Base-by-base conservation (phyloP, 2,329 filamentous ascomycete genomes). In the Thelonectria olida region DNA sequence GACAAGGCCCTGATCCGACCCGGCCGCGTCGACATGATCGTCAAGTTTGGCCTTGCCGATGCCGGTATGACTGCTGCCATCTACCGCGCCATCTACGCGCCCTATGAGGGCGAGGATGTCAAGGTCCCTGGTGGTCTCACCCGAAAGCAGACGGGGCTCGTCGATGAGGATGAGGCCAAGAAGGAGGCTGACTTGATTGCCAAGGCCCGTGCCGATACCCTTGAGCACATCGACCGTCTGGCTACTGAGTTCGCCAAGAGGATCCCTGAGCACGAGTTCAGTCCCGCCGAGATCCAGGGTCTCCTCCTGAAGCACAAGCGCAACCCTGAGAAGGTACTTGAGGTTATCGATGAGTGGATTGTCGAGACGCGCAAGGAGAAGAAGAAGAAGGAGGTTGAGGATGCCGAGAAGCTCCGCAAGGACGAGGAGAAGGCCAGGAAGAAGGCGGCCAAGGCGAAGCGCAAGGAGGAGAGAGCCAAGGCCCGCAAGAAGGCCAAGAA, bases 1-100 rank as follows among this genome's bases (percentile, higher is more conserved):
- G 86, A 88, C 76, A 84, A 84, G 63, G 87, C 87, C 0, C 79
- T 90, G 17, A 87, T 89, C 63, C 85, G 87, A 0, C 86, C 87
- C 0, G 87, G 87, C 1, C 84, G 87, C 6, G 81, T 90, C 7
- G 87, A 90, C 70, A 86, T 85, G 81, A 81, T 80, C 49, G 80
- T 89, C 54, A 79, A 84, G 58, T 89, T 89, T 67, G 81, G 80
- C 48, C 79, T 82, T 6, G 84, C 87, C 9, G 85, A 88, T 64
- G 70, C 71, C 2, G 78, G 72, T 13, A 88, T 88, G 80, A 81
- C 77, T 2, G 76, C 79, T 1, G 77, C 83, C 54, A 84, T 89
- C 62, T 89, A 88, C 78, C 79, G 79, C 3, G 84, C 85, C 63
- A 86, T 89, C 59, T 88, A 85, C 67, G 81, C 84, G 0, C 81